These are phyloP conservation scores for Solidago caesia DNA, from an alignment of 129 eudicot species.

Conservation along the genomic window DNA sequence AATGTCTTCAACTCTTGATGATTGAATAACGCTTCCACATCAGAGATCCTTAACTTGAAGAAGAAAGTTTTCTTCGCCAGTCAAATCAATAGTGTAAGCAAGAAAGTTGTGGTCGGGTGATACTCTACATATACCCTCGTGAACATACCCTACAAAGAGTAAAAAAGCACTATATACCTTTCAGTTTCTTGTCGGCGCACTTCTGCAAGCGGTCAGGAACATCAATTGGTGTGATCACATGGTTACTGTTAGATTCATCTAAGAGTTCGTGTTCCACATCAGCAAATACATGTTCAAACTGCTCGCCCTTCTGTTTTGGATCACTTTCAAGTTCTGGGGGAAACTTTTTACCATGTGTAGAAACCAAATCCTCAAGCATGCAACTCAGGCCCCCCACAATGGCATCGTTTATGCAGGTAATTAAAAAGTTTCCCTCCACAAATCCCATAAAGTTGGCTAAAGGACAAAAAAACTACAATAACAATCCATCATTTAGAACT, in stretches of 20 bases:
- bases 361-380: conserved; percentile 90
- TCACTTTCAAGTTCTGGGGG: conserved; percentile 36
- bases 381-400: conserved; percentile 97
- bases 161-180: conserved; percentile 28
- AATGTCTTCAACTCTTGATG: conserved; percentile 55
- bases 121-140: conserved; percentile 86
- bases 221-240: conserved; percentile 39
- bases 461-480: conserved; percentile 79
- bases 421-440: conserved; percentile 92
- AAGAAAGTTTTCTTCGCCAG: conserved; percentile 60
- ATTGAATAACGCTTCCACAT: conserved; percentile 39
- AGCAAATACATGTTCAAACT: conserved; percentile 23
- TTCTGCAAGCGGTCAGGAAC: conserved; percentile 74
- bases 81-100: conserved; percentile 78
- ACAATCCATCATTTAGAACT: conserved; percentile 25
- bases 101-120: conserved; percentile 86
- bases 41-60: conserved; percentile 79
- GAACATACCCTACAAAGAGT: conserved; percentile 66
- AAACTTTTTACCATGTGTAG: conserved; percentile 61
- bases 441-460: conserved; percentile 75
- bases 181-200: conserved; percentile 66
- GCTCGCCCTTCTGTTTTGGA: conserved; percentile 33
- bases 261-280: conserved; percentile 34
- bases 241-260: conserved; percentile 43
- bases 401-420: conserved; percentile 84